phyloP scores from a whole-genome alignment of 371 early-diverging fungal genomes.

The Rhizomucor miehei region DNA sequence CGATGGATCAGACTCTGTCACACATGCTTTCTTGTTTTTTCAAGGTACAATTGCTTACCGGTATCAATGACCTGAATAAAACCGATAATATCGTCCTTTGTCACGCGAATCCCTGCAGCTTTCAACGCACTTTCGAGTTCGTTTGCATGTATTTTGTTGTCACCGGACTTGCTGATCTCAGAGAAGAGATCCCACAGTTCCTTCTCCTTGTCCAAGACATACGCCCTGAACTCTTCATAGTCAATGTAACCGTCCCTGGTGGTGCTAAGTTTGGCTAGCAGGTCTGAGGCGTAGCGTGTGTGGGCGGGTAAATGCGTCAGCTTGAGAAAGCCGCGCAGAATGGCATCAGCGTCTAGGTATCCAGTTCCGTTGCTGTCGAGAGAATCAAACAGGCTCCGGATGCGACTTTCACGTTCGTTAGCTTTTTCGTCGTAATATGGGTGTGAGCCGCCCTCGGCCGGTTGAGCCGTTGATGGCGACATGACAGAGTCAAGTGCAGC shows the following conservation, averaged over 20 bases:
- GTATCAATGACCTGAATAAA: conserved; percentile 69
- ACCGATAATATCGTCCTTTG: conserved; percentile 58
- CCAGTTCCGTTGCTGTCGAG: conserved; percentile 41
- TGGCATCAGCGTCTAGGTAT: conserved; percentile 44
- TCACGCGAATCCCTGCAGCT: conserved; percentile 62
- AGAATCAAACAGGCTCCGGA: conserved; percentile 45
- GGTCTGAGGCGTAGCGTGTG: conserved; percentile 47
- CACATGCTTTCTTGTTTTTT: not conserved
- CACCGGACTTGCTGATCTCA: conserved; percentile 63
- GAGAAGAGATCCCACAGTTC: conserved; percentile 67
- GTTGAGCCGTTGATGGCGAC: too few species aligned
- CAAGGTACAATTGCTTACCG: conserved; percentile 41
- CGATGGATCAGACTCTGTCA: not conserved
- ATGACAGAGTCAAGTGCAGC: too few species aligned
- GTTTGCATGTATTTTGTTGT: conserved; percentile 56
- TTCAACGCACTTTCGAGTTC: conserved; percentile 56
- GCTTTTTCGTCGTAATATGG: conserved; percentile 50
- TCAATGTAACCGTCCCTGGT: conserved; percentile 60
- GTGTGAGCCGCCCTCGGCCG: conserved; percentile 16
- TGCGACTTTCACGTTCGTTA: conserved; percentile 41
- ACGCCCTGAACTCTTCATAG: conserved; percentile 70
- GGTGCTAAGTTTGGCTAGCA: conserved; percentile 58
- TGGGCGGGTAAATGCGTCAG: conserved; percentile 50
- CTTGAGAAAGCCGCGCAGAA: conserved; percentile 46
- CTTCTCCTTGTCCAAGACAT: conserved; percentile 67